phyloP scores from a whole-genome alignment of 805 yeast species.

The Kluyveromyces wickerhamii region DNA sequence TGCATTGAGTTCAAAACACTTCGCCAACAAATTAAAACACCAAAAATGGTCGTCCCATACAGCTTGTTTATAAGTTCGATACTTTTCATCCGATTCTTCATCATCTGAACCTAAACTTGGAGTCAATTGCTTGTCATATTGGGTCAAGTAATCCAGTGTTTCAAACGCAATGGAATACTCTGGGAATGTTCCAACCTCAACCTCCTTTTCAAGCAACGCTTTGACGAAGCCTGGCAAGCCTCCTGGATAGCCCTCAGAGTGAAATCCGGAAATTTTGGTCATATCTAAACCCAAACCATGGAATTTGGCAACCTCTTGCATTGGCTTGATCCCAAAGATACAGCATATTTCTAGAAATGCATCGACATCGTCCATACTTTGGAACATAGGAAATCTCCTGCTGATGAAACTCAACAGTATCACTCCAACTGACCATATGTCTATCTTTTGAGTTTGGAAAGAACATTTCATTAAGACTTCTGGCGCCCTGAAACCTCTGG shows the following conservation, averaged over 20 bases:
- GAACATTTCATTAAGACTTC: conserved; percentile 84
- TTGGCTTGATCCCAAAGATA: conserved; percentile 65
- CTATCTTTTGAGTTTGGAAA: conserved; percentile 73
- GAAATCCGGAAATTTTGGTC: conserved; percentile 40
- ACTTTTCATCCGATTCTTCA: conserved; percentile 14
- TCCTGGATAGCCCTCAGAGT: conserved; percentile 32
- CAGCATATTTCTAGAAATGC: conserved; percentile 79
- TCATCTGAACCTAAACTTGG: conserved; percentile 8
- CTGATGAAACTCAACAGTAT: conserved; percentile 70
- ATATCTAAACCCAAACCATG: conserved; percentile 88
- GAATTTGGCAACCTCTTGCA: conserved; percentile 68
- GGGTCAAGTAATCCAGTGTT: conserved; percentile 40
- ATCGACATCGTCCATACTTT: conserved; percentile 88
- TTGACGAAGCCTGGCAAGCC: conserved; percentile 27
- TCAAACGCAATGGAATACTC: conserved; percentile 66
- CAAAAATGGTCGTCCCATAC: conserved; percentile 32
- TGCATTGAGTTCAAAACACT: conserved; percentile 53
- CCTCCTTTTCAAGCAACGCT: conserved; percentile 24
- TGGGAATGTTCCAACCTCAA: conserved; percentile 54
- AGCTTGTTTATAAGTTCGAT: conserved; percentile 27
- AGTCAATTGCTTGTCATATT: conserved; percentile 30
- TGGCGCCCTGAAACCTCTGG: conserved; percentile 92
- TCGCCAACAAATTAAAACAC: conserved; percentile 48
- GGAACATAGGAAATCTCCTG: conserved; percentile 86
- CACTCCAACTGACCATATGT: conserved; percentile 91